A percentile compares a stretch with the other conserved stretches of the same genome.
phyloP scores from a whole-genome alignment of 768 basidiomycete genomes.

The Gloeopeniophorella convolvens region DNA sequence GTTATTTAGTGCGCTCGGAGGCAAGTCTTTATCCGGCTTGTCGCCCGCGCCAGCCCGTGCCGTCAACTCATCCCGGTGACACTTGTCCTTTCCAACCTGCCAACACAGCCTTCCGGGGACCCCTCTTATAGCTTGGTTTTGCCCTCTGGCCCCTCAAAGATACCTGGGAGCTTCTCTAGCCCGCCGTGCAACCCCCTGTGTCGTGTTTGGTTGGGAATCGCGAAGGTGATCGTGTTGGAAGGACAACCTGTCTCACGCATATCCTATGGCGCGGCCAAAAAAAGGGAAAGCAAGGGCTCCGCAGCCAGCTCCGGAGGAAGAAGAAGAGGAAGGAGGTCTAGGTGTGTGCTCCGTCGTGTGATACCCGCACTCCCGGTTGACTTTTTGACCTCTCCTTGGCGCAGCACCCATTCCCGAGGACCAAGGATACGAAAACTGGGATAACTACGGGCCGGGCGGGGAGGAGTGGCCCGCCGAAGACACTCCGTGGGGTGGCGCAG shows the following conservation, averaged over 20 bases:
- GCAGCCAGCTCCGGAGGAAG: conserved; percentile 5
- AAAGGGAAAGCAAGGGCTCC: conserved; percentile 18
- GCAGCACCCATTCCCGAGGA: conserved; percentile 19
- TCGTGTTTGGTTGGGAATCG: neutral
- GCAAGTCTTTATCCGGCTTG: too few relatives aligned
- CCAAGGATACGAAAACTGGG: conserved; percentile 1
- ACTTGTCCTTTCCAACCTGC: too few relatives aligned
- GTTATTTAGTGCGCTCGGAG: too few relatives aligned
- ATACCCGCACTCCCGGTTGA: neutral
- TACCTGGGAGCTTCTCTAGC: too few relatives aligned
- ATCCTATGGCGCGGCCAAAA: conserved; percentile 11
- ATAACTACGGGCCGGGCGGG: neutral
- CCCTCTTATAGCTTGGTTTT: too few relatives aligned
- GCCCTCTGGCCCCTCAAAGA: too few relatives aligned
- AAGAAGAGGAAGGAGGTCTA: conserved; percentile 7
- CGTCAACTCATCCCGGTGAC: too few relatives aligned
- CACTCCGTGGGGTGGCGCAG: neutral
- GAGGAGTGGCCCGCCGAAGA: conserved; percentile 1
- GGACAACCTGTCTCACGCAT: neutral
- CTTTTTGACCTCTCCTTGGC: neutral
- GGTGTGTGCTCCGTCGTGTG: conserved; percentile 15
- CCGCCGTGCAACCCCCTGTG: neutral
- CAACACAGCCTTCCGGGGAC: too few relatives aligned
- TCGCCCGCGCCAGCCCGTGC: too few relatives aligned
- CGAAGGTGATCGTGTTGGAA: neutral